Conservation (phyloP, 306 rosid species). For the Cyclanthera cordifolia region DNA sequence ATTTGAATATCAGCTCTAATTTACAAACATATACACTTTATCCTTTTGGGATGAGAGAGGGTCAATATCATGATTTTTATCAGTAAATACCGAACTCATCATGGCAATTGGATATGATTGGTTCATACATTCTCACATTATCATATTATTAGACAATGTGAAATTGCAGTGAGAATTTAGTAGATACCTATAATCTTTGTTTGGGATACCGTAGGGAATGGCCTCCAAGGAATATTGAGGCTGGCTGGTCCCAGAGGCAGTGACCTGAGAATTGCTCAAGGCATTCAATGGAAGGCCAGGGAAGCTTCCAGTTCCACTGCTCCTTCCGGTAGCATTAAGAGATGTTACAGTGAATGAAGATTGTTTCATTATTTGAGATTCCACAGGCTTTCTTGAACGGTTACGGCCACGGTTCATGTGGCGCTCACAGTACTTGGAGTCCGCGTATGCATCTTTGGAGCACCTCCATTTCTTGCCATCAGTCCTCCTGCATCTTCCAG, state of each 20-base stretch:
- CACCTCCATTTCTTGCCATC: conserved; percentile 95
- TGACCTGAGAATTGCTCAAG: conserved; percentile 37
- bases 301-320: conserved; percentile 32
- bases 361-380: conserved; percentile 52
- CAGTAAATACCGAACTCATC: neutral
- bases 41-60: neutral
- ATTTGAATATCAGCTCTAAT: neutral
- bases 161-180: neutral
- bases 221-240: conserved; percentile 46
- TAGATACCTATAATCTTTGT: conserved; percentile 60
- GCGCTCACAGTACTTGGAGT: conserved; percentile 89
- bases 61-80: conserved; percentile 2
- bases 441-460: conserved; percentile 69
- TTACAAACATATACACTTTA: neutral
- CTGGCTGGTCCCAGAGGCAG: conserved; percentile 32
- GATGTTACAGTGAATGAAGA: conserved; percentile 48
- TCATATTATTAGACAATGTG: conserved; percentile 14
- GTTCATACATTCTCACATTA: no score
- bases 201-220: conserved; percentile 44
- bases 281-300: conserved; percentile 55
- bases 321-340: conserved; percentile 36
- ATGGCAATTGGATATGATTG: neutral
- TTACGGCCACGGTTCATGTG: conserved; percentile 89
- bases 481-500: conserved; percentile 84
- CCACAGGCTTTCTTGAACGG: conserved; percentile 99